phyloP scores from a whole-genome alignment of 2,329 filamentous ascomycete species.

The Aspergillus tamarii region DNA sequence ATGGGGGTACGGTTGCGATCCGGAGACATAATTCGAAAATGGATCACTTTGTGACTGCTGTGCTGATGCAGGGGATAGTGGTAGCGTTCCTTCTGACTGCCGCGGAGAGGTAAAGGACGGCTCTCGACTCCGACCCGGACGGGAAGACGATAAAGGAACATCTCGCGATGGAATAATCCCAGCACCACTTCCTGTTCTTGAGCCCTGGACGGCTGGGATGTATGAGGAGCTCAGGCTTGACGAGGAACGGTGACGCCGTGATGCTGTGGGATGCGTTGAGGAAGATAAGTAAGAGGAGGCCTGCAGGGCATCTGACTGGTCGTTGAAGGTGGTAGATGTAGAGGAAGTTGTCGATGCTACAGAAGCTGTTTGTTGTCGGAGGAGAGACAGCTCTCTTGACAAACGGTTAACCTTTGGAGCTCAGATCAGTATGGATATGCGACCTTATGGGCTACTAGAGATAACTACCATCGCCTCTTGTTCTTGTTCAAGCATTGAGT shows the following conservation, averaged over 20 bases:
- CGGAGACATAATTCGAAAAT: constrained; percentile 27
- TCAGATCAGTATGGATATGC: background rate
- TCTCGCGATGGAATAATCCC: constrained; percentile 51
- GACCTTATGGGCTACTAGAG: background rate
- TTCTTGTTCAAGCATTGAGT: constrained; percentile 89
- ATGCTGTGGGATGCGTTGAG: constrained; percentile 56
- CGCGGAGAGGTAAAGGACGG: constrained; percentile 46
- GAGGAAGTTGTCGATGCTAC: constrained; percentile 65
- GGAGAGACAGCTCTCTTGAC: constrained; percentile 80
- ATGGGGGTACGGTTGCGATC: constrained; percentile 33
- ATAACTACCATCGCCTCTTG: constrained; percentile 83
- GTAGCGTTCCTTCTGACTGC: constrained; percentile 36
- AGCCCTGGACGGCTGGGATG: constrained; percentile 40
- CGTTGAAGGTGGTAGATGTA: constrained; percentile 55
- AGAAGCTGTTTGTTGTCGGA: constrained; percentile 71
- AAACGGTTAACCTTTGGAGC: constrained; percentile 78
- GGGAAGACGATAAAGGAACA: constrained; percentile 31
- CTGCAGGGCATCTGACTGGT: constrained; percentile 49
- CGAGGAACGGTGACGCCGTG: constrained; percentile 59
- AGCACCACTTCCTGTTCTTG: constrained; percentile 40
- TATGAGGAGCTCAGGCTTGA: constrained; percentile 56
- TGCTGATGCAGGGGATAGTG: constrained; percentile 33
- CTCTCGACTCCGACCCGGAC: constrained; percentile 45
- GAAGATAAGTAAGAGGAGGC: constrained; percentile 48
- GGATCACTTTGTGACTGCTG: constrained; percentile 34